Conservation (phyloP, 177 flowering plant species). For the Telopea speciosissima region DNA sequence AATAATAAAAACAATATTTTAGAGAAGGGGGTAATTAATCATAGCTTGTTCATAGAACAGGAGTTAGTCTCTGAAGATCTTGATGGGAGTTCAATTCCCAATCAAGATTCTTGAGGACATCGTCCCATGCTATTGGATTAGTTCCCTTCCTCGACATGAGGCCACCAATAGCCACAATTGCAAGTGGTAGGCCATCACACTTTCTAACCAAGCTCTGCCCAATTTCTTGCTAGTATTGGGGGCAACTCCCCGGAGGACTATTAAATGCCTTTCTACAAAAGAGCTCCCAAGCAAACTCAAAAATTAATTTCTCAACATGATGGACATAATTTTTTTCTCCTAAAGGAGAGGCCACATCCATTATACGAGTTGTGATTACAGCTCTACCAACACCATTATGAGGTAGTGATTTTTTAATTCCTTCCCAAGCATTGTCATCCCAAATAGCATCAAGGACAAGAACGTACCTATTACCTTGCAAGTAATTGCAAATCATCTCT, state of each 20-base stretch:
- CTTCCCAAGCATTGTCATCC: constrained; percentile 14
- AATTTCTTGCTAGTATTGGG: neutral
- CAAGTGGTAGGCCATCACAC: constrained; percentile 8
- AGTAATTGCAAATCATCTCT: constrained; percentile 10
- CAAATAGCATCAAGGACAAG: constrained; percentile 19
- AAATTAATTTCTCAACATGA: neutral
- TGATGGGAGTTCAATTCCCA: neutral
- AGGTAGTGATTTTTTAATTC: neutral
- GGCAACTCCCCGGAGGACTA: neutral
- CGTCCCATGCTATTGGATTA: neutral
- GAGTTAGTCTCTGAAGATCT: neutral
- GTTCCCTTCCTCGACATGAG: neutral
- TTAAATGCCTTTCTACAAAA: neutral
- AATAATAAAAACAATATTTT: neutral
- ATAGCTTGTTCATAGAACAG: neutral
- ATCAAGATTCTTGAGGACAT: constrained; percentile 1
- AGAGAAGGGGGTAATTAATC: neutral
- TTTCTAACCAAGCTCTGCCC: neutral
- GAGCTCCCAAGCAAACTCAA: neutral
- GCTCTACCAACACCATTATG: neutral
- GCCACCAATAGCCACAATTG: neutral
- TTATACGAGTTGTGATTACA: neutral
- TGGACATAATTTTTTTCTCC: neutral
- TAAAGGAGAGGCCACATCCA: neutral
- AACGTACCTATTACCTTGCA: constrained; percentile 14